Evolutionary conservation across 2,329 filamentous ascomycete genomes (phyloP).

Genomic region (Scedosporium dehoogii): DNA sequence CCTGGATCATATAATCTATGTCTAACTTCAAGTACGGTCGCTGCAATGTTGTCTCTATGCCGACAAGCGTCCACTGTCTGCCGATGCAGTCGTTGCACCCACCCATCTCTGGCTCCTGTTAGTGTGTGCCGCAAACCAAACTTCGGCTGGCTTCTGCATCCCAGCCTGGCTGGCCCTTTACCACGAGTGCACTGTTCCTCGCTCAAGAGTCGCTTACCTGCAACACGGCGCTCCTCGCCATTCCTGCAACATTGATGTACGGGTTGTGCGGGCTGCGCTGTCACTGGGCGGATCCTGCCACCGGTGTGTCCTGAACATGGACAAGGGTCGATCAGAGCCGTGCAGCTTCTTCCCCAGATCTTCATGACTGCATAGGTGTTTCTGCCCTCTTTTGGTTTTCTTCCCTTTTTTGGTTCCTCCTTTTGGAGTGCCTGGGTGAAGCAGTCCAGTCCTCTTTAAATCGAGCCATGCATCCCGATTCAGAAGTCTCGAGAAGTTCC

Average conservation of each 20-base stretch:
- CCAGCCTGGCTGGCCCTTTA: background rate
- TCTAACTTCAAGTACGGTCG: background rate
- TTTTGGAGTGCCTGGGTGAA: too few species aligned
- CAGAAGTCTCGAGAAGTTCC: too few species aligned
- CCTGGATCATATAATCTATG: background rate
- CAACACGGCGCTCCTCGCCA: background rate
- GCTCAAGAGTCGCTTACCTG: background rate
- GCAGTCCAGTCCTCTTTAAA: too few species aligned
- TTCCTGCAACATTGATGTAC: background rate
- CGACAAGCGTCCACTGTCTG: background rate
- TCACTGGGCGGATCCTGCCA: background rate
- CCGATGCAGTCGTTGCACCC: background rate
- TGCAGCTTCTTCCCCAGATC: background rate
- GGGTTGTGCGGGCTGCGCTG: background rate
- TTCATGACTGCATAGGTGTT: background rate
- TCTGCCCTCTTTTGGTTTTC: background rate
- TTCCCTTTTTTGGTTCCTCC: background rate
- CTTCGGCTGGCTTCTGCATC: background rate
- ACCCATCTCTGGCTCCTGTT: background rate
- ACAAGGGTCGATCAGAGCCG: background rate
- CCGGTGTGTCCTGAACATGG: background rate
- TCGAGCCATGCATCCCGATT: too few species aligned
- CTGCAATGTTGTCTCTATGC: background rate
- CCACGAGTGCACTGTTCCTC: background rate
- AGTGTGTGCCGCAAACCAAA: background rate